Percentiles rank a stretch among this genome's conserved stretches.
Evolutionary conservation across 495 filamentous ascomycete genomes (phyloP).

Genomic region (Penicillium manginii): DNA sequence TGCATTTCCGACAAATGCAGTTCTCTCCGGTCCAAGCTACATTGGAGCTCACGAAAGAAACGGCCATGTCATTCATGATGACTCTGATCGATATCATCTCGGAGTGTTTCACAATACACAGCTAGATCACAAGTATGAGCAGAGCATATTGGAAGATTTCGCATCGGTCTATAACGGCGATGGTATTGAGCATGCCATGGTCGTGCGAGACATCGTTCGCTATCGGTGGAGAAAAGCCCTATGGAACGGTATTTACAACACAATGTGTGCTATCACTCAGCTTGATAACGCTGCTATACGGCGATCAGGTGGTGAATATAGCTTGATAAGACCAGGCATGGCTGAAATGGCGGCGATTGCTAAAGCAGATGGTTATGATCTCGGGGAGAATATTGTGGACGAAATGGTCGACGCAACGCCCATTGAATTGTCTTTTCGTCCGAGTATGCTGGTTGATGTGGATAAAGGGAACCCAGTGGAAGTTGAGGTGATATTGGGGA

Average conservation of each 20-base stretch:
- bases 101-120: constrained; percentile 13
- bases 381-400: constrained; percentile 13
- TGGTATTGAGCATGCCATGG: constrained; percentile 13
- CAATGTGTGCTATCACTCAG: constrained; percentile 21
- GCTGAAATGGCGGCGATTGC: constrained; percentile 19
- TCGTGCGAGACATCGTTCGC: constrained; percentile 16
- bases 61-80: constrained; percentile 14
- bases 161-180: constrained; percentile 15
- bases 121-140: constrained; percentile 6
- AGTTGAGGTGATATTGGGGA: constrained; percentile 24
- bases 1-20: constrained; percentile 45
- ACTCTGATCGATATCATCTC: constrained; percentile 17
- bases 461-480: constrained; percentile 23
- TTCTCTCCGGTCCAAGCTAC: constrained; percentile 16
- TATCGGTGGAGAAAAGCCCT: constrained; percentile 23
- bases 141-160: constrained; percentile 15
- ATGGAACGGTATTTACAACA: constrained; percentile 23
- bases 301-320: constrained; percentile 10
- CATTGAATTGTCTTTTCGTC: constrained; percentile 16
- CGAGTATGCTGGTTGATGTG: constrained; percentile 22
- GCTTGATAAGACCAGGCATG: constrained; percentile 23
- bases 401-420: constrained; percentile 15
- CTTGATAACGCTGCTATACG: constrained; percentile 19
- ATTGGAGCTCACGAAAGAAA: constrained; percentile 23
- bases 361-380: constrained; percentile 20